Conservation (phyloP, 139 green algal species). For the Asterochloris erici region DNA sequence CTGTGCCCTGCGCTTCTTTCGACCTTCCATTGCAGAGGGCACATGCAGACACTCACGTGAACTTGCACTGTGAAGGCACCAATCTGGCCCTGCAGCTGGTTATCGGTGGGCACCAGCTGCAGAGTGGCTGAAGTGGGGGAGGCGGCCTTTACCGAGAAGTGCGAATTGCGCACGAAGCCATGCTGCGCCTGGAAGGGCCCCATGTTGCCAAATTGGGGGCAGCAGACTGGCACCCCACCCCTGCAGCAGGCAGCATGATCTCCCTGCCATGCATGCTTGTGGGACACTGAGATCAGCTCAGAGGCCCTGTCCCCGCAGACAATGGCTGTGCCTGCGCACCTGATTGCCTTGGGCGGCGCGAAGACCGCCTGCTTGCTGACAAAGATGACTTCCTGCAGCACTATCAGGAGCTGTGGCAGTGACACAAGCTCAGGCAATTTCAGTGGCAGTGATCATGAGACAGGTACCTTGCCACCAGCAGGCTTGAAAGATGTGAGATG, state of each 20-base stretch:
- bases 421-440: no score
- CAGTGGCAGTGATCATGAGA: not conserved
- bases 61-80: slow-evolving; percentile 33
- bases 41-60: not conserved
- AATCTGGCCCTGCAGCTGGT: slow-evolving; percentile 10
- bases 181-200: slow-evolving; percentile 64
- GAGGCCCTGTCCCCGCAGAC: not conserved
- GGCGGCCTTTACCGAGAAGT: slow-evolving; percentile 42
- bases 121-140: slow-evolving; percentile 22
- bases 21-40: no score
- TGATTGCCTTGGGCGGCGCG: slow-evolving; percentile 82
- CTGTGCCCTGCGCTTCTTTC: no score
- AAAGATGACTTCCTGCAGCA: slow-evolving; percentile 70
- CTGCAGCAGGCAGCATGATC: slow-evolving; percentile 48
- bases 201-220: slow-evolving; percentile 81
- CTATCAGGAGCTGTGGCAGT: not conserved
- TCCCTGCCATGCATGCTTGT: no score
- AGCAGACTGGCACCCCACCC: slow-evolving; percentile 84
- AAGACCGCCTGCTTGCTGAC: slow-evolving; percentile 76
- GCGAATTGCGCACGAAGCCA: slow-evolving; percentile 80
- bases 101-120: slow-evolving; percentile 12
- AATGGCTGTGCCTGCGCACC: slow-evolving; percentile 22
- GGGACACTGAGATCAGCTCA: no score
- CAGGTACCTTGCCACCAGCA: slow-evolving; percentile 33
- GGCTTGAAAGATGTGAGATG: slow-evolving; percentile 62